phyloP scores from a whole-genome alignment of 2,329 filamentous ascomycete genomes.

The Aspergillus sp. region DNA sequence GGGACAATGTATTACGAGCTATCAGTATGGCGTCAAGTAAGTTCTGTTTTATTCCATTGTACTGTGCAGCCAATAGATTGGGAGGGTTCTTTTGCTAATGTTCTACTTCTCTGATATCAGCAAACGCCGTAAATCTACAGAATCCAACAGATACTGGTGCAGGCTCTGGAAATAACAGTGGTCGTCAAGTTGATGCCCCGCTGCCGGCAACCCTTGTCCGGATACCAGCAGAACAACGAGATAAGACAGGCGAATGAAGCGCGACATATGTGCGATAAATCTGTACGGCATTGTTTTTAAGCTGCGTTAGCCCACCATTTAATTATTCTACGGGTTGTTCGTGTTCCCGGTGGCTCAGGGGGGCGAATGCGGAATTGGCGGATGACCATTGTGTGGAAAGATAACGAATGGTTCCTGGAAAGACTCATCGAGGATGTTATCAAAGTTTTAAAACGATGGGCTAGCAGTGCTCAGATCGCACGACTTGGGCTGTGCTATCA shows the following conservation, averaged over 20 bases:
- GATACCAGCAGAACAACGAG: constrained; percentile 29
- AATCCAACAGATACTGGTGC: constrained; percentile 9
- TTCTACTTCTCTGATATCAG: constrained; percentile 12
- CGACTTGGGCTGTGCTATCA: no score
- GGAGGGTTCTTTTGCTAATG: constrained; percentile 1
- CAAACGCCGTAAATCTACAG: constrained; percentile 18
- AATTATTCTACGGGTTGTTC: no score
- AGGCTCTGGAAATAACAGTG: constrained; percentile 34
- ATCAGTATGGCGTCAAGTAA: constrained; percentile 58
- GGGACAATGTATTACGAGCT: constrained; percentile 56
- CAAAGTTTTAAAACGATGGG: no score
- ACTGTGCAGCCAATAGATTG: background rate
- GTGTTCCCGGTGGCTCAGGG: no score
- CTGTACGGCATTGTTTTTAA: background rate
- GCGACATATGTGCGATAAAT: background rate
- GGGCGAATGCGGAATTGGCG: no score
- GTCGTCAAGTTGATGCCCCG: constrained; percentile 60
- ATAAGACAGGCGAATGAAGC: constrained; percentile 6
- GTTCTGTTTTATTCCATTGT: constrained; percentile 17
- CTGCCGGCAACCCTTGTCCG: constrained; percentile 38
- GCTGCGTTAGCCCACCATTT: no score
- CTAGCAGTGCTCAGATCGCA: no score
- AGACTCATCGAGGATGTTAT: no score
- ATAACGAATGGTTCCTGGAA: no score
- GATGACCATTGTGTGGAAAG: no score